Evolutionary conservation across 2,329 filamentous ascomycete species (phyloP), one percentile per base, ranked within the genome.

Genomic region (Ceratocystis colombiana): DNA sequence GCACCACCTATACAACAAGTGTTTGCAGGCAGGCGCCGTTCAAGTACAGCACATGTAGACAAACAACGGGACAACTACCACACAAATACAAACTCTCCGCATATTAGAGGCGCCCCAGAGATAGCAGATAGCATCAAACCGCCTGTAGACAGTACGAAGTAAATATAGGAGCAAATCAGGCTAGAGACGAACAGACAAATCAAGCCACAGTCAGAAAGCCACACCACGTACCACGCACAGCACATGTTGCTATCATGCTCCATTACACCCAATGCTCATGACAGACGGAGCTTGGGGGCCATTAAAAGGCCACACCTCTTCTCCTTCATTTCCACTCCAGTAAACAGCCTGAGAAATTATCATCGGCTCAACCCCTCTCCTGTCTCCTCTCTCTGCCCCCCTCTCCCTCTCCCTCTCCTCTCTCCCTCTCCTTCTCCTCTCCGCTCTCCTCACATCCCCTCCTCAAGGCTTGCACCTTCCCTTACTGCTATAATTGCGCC

Each of bases 291-390:
- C 45, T 48, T 48, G 45, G 45, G 17, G 45, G 45, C 22, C 22
- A 2, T 30, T 17, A n/a, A 57, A 30, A n/a, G 17, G 22, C 22
- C 53, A 15, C 10, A 22, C 22, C 17, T 30, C 1, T 28, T 57
- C 15, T 5, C 22, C 53, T 4, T 30, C 53, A 7, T 22, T 22
- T 22, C 22, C 46, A n/a, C 46, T 50, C 17, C 46, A 2, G 17
- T 5, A 7, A n/a, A n/a, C 20, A 30, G 25, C 12, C 30, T 57
- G 53, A 17, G 53, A 57, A 57, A 57, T 57, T 57, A 57, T 57
- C 53, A 33, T 57, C 53, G 25, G 53, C 53, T 57, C 53, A 33
- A 57, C 25, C 25, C 50, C 53, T 57, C 25, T 17, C 53, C 53
- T 57, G 17, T 22, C 17, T 50, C 17, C 46, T 22, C 46, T 6